These are phyloP conservation scores for Lepiota subincarnata DNA, from an alignment of 768 basidiomycete species.

Conservation along the genomic window DNA sequence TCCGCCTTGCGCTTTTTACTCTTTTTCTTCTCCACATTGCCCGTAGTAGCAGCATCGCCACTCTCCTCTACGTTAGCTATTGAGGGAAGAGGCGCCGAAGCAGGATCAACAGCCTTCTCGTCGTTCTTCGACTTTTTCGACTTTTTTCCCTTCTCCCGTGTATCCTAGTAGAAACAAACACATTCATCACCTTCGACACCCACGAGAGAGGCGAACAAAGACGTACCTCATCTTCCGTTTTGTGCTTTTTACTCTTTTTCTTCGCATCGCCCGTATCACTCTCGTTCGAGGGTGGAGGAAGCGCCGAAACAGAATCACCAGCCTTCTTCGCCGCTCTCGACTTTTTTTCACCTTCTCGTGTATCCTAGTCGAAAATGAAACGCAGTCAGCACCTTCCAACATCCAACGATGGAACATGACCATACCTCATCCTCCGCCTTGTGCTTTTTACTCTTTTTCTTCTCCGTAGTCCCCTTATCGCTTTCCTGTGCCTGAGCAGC, in stretches of 20 bases:
- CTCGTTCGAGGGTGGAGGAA: constrained; percentile 1
- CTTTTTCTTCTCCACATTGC: constrained; percentile 6
- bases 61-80: too few relatives aligned
- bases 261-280: constrained; percentile 26
- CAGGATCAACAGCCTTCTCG: constrained; percentile 9
- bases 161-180: not conserved
- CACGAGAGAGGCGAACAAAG: not conserved
- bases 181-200: not conserved
- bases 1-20: constrained; percentile 4
- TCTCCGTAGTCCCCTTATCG: not conserved
- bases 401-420: too few relatives aligned
- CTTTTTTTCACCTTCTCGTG: too few relatives aligned
- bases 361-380: too few relatives aligned
- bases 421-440: constrained; percentile 15
- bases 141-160: constrained; percentile 11
- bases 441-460: not conserved
- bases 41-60: not conserved
- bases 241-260: constrained; percentile 36
- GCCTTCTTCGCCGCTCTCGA: too few relatives aligned
- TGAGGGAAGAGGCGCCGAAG: constrained; percentile 8
- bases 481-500: constrained; percentile 7
- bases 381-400: too few relatives aligned
- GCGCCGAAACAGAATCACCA: too few relatives aligned
- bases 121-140: constrained; percentile 28
- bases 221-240: constrained; percentile 29